Evolutionary conservation across 2,329 filamentous ascomycete genomes (phyloP).

Genomic region (Colletotrichum plurivorum): DNA sequence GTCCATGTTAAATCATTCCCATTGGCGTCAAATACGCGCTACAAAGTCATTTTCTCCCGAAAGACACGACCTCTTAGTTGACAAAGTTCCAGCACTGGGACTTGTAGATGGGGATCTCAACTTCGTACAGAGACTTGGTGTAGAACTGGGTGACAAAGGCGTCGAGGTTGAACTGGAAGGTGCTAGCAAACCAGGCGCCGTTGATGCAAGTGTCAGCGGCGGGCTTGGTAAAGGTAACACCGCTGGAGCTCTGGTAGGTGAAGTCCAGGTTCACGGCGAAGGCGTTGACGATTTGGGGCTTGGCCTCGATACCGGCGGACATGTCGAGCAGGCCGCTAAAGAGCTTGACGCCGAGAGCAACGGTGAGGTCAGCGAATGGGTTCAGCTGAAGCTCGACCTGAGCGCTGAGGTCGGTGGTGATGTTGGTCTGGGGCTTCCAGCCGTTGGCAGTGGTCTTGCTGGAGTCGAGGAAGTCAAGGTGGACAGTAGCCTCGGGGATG

Average conservation of each 20-base stretch:
- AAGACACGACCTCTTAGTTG: not conserved
- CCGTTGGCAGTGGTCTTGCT: constrained; percentile 48
- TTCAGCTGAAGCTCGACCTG: constrained; percentile 50
- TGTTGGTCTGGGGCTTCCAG: constrained; percentile 53
- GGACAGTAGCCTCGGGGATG: constrained; percentile 53
- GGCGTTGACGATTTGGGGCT: constrained; percentile 53
- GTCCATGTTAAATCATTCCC: not conserved
- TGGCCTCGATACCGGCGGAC: constrained; percentile 53
- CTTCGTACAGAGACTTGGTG: constrained; percentile 36
- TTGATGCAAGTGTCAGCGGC: constrained; percentile 29
- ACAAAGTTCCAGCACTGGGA: constrained; percentile 40
- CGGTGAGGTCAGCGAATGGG: constrained; percentile 51
- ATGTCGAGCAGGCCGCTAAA: constrained; percentile 53
- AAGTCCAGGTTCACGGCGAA: constrained; percentile 52
- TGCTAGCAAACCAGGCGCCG: constrained; percentile 42
- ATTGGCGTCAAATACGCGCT: not conserved
- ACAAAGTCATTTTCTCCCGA: not conserved
- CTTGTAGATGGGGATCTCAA: constrained; percentile 36
- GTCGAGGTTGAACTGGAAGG: constrained; percentile 34
- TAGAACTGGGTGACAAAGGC: constrained; percentile 38
- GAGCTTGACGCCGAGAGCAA: constrained; percentile 55
- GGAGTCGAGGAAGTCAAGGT: constrained; percentile 54
- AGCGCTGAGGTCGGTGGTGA: constrained; percentile 50
- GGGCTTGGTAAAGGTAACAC: constrained; percentile 28
- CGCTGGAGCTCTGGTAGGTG: constrained; percentile 27